Conservation (phyloP, 163 green algal genomes). For the Volvox carteri region DNA sequence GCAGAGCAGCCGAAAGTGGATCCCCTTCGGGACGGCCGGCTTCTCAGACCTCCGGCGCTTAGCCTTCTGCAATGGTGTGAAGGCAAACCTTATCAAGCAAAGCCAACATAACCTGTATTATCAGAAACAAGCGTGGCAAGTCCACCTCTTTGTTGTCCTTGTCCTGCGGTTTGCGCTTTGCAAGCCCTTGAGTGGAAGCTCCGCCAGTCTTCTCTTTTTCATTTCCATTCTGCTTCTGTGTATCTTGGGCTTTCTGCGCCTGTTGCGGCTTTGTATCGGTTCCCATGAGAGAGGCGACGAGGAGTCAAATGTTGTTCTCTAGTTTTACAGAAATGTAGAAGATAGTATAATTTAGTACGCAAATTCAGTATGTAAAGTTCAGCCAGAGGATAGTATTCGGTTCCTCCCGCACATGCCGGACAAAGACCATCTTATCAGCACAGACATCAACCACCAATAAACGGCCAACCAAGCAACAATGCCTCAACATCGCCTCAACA, state of each 20-base stretch:
- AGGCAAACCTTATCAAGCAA: neutral
- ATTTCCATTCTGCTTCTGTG: neutral
- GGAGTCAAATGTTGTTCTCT: neutral
- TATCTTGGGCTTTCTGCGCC: neutral
- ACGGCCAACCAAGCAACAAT: too few species aligned
- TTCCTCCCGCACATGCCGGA: too few species aligned
- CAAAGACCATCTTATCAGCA: too few species aligned
- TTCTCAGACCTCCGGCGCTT: neutral
- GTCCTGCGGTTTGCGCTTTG: constrained; percentile 36
- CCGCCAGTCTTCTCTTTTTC: constrained; percentile 3
- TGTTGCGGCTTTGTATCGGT: neutral
- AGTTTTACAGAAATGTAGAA: too few species aligned
- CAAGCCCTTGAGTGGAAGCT: neutral
- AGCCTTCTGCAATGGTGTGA: constrained; percentile 16
- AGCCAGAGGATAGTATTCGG: too few species aligned
- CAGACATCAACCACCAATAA: too few species aligned
- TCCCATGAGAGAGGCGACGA: neutral
- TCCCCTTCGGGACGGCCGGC: neutral
- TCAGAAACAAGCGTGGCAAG: too few species aligned
- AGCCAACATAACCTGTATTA: neutral
- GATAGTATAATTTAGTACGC: too few species aligned
- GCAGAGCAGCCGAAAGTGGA: constrained; percentile 14
- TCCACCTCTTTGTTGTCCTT: constrained; percentile 38
- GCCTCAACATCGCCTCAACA: too few species aligned
- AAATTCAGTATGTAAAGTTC: too few species aligned